A percentile compares a stretch with the other conserved stretches of the same genome.
phyloP scores from a whole-genome alignment of 2,329 filamentous ascomycete genomes.

The Colletotrichum trifolii region DNA sequence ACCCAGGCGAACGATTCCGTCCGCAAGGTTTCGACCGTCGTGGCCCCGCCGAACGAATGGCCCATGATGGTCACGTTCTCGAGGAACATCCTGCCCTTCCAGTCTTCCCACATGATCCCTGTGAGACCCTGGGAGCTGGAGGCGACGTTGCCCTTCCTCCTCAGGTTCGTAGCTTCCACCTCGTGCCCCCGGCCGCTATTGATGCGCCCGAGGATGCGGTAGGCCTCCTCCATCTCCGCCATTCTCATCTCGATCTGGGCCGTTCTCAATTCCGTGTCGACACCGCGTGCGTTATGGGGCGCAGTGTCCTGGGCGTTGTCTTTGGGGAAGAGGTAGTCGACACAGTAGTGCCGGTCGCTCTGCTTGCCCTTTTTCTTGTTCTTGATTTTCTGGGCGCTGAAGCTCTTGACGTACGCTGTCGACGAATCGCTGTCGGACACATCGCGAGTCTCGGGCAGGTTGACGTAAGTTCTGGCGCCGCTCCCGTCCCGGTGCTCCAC shows the following conservation, averaged over 20 bases:
- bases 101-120: slow-evolving; percentile 65
- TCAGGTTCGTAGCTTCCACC: slow-evolving; percentile 63
- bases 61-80: slow-evolving; percentile 70
- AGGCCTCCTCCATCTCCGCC: slow-evolving; percentile 73
- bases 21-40: slow-evolving; percentile 69
- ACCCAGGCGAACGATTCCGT: slow-evolving; percentile 65
- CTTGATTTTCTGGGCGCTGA: slow-evolving; percentile 48
- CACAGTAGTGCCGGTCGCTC: slow-evolving; percentile 54
- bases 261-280: slow-evolving; percentile 68
- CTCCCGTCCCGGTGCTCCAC: slow-evolving; percentile 75
- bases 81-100: slow-evolving; percentile 66
- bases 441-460: slow-evolving; percentile 57
- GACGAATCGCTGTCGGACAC: slow-evolving; percentile 45
- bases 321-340: slow-evolving; percentile 73
- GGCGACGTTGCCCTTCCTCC: slow-evolving; percentile 67
- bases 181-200: slow-evolving; percentile 63
- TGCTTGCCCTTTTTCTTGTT: slow-evolving; percentile 43
- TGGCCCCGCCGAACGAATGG: slow-evolving; percentile 75
- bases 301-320: slow-evolving; percentile 61
- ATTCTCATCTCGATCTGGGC: slow-evolving; percentile 72
- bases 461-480: slow-evolving; percentile 70
- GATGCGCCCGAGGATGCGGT: slow-evolving; percentile 65
- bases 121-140: slow-evolving; percentile 68
- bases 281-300: slow-evolving; percentile 67
- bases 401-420: slow-evolving; percentile 40